Percentiles rank a stretch among this genome's conserved stretches.
Evolutionary conservation across 495 filamentous ascomycete genomes (phyloP).

Genomic region (Sporormia fimetaria): DNA sequence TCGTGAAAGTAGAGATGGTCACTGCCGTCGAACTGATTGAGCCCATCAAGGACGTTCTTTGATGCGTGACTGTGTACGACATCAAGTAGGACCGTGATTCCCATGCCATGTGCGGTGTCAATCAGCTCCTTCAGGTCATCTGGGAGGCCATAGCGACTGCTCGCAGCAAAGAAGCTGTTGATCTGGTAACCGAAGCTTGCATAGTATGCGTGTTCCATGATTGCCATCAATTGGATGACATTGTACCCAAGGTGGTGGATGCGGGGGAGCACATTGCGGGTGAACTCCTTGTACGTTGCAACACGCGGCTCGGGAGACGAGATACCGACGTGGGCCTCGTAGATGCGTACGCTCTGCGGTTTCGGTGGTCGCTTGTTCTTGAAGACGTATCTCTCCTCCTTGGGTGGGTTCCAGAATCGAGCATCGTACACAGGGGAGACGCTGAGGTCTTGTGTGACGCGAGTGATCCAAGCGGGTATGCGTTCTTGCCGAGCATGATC

Average conservation of each 20-base stretch:
- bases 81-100: conserved; percentile 83
- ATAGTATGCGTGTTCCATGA: conserved; percentile 99
- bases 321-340: conserved; percentile 97
- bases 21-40: conserved; percentile 89
- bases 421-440: conserved; percentile 89
- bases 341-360: conserved; percentile 76
- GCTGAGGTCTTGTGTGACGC: conserved; percentile 81
- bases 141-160: conserved; percentile 85
- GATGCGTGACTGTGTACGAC: conserved; percentile 97
- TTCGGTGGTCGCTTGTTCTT: conserved; percentile 73
- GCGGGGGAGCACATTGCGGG: conserved; percentile 75
- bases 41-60: conserved; percentile 87
- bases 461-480: conserved; percentile 91
- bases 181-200: conserved; percentile 98
- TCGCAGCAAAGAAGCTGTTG: conserved; percentile 97
- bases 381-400: conserved; percentile 63
- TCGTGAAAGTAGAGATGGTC: conserved; percentile 94
- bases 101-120: conserved; percentile 86
- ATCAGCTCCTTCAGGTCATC: conserved; percentile 95
- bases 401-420: conserved; percentile 91
- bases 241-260: conserved; percentile 92
- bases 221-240: conserved; percentile 94
- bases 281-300: conserved; percentile 95
- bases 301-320: conserved; percentile 82
- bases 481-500: conserved; percentile 69